Conservation (phyloP, 805 yeast species). For the Teunomyces atbi region DNA sequence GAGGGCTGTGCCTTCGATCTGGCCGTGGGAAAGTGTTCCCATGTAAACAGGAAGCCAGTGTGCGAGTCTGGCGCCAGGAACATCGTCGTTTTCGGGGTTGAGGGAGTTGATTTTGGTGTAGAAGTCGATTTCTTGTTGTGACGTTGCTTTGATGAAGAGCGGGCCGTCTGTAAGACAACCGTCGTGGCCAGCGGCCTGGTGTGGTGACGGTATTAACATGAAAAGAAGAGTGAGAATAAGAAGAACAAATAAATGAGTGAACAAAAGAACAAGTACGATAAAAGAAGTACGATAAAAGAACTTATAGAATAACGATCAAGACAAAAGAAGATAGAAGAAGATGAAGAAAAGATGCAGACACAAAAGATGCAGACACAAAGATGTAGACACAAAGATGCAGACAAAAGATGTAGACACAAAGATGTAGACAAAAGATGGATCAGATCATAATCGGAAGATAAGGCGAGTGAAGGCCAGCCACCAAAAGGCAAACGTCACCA, state of each 20-base stretch:
- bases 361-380: too few species aligned
- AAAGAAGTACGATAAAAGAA: too few species aligned
- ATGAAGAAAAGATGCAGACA: too few species aligned
- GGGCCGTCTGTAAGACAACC: constrained; percentile 71
- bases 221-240: not conserved
- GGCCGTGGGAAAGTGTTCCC: constrained; percentile 57
- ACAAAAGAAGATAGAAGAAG: too few species aligned
- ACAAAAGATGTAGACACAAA: too few species aligned
- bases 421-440: too few species aligned
- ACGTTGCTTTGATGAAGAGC: constrained; percentile 70
- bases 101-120: constrained; percentile 38
- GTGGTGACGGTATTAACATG: constrained; percentile 21
- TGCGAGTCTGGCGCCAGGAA: constrained; percentile 31
- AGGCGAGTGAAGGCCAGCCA: too few species aligned
- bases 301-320: too few species aligned
- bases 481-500: too few species aligned
- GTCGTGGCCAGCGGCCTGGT: constrained; percentile 91
- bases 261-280: not conserved
- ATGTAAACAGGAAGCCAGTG: constrained; percentile 65
- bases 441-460: too few species aligned
- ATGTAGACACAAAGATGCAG: too few species aligned
- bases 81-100: constrained; percentile 14
- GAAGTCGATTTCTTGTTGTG: constrained; percentile 69
- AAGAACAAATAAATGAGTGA: not conserved
- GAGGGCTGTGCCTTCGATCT: constrained; percentile 6